phyloP scores from a whole-genome alignment of 495 filamentous ascomycete species.

The Hyphodiscus hymeniophilus region DNA sequence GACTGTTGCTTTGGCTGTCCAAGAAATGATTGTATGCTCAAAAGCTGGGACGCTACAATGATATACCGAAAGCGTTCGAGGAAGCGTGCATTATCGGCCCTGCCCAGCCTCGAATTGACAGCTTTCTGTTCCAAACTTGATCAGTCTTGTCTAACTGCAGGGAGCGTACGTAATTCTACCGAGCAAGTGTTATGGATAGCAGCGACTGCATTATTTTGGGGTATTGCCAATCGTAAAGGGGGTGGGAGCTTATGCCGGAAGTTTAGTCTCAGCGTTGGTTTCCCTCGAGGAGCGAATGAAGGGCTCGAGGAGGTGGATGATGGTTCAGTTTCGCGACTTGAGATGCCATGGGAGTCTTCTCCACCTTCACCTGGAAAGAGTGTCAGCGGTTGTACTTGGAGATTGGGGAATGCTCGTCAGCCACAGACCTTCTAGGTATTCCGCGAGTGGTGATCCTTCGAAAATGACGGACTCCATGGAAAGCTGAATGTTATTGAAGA shows the following conservation, averaged over 20 bases:
- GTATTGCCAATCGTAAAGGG: conserved; percentile 48
- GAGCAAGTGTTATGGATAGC: conserved; percentile 51
- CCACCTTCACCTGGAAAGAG: conserved; percentile 32
- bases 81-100: conserved; percentile 77
- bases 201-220: conserved; percentile 40
- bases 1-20: conserved; percentile 9
- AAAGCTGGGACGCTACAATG: conserved; percentile 86
- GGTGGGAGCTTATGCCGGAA: conserved; percentile 58
- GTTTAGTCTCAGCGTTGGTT: conserved; percentile 55
- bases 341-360: conserved; percentile 28
- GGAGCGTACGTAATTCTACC: conserved; percentile 33
- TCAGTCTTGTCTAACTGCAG: not conserved
- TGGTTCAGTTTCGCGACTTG: conserved; percentile 29
- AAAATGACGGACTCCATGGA: conserved; percentile 87
- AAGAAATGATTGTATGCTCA: conserved; percentile 54
- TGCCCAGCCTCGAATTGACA: conserved; percentile 69
- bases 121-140: conserved; percentile 32
- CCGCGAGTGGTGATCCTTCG: conserved; percentile 84
- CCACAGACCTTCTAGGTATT: conserved; percentile 78
- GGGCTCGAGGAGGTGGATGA: conserved; percentile 34
- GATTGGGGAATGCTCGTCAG: conserved; percentile 29
- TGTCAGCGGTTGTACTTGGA: conserved; percentile 27
- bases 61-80: conserved; percentile 94
- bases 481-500: conserved; percentile 13
- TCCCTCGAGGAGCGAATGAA: conserved; percentile 69